phyloP scores from a whole-genome alignment of 2,329 filamentous ascomycete species.

The Lachnellula subtilissima region DNA sequence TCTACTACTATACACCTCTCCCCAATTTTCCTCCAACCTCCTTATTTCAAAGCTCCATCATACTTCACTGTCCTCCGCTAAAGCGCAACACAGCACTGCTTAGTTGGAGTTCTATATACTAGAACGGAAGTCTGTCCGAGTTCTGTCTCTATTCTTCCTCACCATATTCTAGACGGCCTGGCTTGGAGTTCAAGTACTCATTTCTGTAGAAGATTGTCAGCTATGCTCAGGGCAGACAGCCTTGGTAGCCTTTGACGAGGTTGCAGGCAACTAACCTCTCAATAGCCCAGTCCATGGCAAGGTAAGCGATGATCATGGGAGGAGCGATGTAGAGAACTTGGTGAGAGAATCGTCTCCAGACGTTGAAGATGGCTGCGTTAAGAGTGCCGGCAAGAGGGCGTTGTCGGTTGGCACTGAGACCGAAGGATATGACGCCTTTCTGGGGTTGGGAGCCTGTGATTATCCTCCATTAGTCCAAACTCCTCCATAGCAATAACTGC shows the following conservation, averaged over 20 bases:
- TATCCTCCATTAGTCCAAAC: slow-evolving; percentile 23
- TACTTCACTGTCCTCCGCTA: slow-evolving; percentile 11
- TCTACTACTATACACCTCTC: slow-evolving; percentile 29
- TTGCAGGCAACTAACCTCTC: slow-evolving; percentile 63
- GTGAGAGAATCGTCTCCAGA: slow-evolving; percentile 75
- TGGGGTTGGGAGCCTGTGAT: slow-evolving; percentile 52
- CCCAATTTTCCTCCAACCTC: slow-evolving; percentile 8
- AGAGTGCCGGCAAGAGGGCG: slow-evolving; percentile 73
- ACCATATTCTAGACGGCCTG: slow-evolving; percentile 53
- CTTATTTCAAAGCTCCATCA: slow-evolving; percentile 13
- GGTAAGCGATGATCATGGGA: slow-evolving; percentile 73
- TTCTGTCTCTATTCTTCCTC: slow-evolving; percentile 31
- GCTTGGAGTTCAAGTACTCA: slow-evolving; percentile 77
- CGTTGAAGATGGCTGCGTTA: slow-evolving; percentile 90
- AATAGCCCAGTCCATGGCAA: slow-evolving; percentile 82
- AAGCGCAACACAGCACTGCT: slow-evolving; percentile 25
- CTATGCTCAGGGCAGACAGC: not conserved
- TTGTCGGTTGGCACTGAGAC: slow-evolving; percentile 82
- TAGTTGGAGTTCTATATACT: slow-evolving; percentile 14
- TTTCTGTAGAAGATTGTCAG: slow-evolving; percentile 48
- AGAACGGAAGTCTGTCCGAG: slow-evolving; percentile 1
- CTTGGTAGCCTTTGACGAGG: not conserved
- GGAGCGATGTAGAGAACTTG: slow-evolving; percentile 90
- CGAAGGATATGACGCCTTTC: slow-evolving; percentile 65
- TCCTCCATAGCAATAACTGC: not conserved